A percentile compares a stretch with the other conserved stretches of the same genome.
Conservation (phyloP, 2,329 filamentous ascomycete genomes). For the Pseudocercospora eumusae region DNA sequence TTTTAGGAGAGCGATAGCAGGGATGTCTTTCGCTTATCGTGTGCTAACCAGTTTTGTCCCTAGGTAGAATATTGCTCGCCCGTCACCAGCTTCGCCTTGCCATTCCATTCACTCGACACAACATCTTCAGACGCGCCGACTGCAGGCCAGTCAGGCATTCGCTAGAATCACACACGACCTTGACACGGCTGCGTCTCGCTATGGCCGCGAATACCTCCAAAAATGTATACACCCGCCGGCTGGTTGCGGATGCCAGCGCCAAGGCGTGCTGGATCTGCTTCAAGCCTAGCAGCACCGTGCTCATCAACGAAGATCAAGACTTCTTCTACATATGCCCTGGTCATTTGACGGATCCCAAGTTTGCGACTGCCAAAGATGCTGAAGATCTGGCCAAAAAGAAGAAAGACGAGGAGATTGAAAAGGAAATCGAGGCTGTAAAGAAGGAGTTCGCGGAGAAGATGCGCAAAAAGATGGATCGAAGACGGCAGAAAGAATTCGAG, state of each 20-base stretch:
- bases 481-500: conserved; percentile 41
- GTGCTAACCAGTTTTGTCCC: background rate
- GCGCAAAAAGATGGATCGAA: conserved; percentile 47
- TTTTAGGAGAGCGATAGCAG: conserved; percentile 1
- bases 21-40: conserved; percentile 7
- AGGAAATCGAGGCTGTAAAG: conserved; percentile 53
- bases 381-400: conserved; percentile 60
- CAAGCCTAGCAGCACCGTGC: conserved; percentile 80
- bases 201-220: conserved; percentile 48
- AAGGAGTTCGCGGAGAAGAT: conserved; percentile 54
- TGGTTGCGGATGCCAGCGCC: conserved; percentile 78
- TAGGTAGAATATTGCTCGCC: background rate
- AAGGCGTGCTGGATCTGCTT: conserved; percentile 91
- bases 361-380: conserved; percentile 71
- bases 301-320: conserved; percentile 92
- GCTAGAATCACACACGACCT: background rate
- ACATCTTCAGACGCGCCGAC: background rate
- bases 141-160: background rate
- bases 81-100: background rate
- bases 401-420: conserved; percentile 52
- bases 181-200: background rate
- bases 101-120: background rate
- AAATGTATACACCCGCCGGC: conserved; percentile 82
- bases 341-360: conserved; percentile 80
- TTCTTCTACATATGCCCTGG: conserved; percentile 80